phyloP scores from a whole-genome alignment of 805 yeast genomes.

The Alloascoidea hylecoeti region DNA sequence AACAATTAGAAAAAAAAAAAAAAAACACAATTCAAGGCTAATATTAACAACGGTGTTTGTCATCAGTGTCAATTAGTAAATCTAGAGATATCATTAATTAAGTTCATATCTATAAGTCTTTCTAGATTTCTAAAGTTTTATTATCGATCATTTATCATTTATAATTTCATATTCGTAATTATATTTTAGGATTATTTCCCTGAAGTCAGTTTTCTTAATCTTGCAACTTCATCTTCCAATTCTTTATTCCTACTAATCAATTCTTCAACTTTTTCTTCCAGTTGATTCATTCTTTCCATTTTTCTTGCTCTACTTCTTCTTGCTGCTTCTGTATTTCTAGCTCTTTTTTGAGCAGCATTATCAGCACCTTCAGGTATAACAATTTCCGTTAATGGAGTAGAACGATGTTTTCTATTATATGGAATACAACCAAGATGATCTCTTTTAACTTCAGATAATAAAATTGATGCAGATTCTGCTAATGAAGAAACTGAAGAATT shows the following conservation, averaged over 20 bases:
- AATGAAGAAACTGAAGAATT: no score
- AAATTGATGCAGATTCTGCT: no score
- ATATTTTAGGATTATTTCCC: no score
- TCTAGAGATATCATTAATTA: no score
- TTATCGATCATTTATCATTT: no score
- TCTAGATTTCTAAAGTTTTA: no score
- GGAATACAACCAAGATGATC: slow-evolving; percentile 68
- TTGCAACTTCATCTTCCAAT: slow-evolving; percentile 48
- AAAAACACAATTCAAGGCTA: no score
- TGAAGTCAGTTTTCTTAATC: slow-evolving; percentile 39
- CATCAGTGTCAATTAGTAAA: no score
- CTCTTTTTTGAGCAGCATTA: slow-evolving; percentile 72
- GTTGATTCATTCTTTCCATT: slow-evolving; percentile 74
- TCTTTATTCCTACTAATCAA: slow-evolving; percentile 42
- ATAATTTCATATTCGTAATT: no score
- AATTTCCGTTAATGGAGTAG: slow-evolving; percentile 59
- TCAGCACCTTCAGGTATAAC: slow-evolving; percentile 38
- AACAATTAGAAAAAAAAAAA: no score
- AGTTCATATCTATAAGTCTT: no score
- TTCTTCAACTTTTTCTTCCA: slow-evolving; percentile 62
- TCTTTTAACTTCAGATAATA: slow-evolving; percentile 20
- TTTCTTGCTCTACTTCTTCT: slow-evolving; percentile 90
- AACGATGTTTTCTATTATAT: slow-evolving; percentile 67
- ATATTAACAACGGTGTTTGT: no score
- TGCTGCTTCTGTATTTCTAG: slow-evolving; percentile 90